Base-by-base conservation (phyloP, 257 asterid genomes). In the Ocimum tenuiflorum region DNA sequence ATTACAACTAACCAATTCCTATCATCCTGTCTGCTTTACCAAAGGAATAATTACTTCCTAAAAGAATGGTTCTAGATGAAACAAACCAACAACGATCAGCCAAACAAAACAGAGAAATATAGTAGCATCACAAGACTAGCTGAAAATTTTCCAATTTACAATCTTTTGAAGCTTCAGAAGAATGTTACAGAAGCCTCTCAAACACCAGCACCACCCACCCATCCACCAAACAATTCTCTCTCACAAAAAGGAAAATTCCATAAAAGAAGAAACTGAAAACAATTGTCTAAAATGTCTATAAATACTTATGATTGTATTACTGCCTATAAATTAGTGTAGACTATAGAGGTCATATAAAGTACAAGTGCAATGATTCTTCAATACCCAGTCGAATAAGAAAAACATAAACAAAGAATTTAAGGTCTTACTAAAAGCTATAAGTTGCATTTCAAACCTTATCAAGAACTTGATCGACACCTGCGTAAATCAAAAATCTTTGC, bases 401-500 rank as follows among this genome's bases (percentile, higher is more conserved):
- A 41, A 33, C 14, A 29, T 43, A 43, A 3, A 63, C 29, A 70
- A 36, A 31, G 48, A 14, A 63, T 17, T 11, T 29, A 60, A 9
- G 41, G 11, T 31, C 15, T 23, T 65, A 18, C 17, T 20, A 36
- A 59, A 11, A 57, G 63, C 11, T 35, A 57, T 12, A 20, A 23
- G 8, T 53, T 38, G 20, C 35, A 41, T 55, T 43, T 60, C 75
- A 64, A 23, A 94, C 97, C 96, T 88, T 88, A 45, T 63, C 75
- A 36, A 94, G 78, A 71, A 83, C 89, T 64, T 86, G 85, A 80
- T 90, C 95, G 12, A 83, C 86, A 76, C 73, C 90, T 6, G 89
- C 81, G 78, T 70, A 69, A 65, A 86, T 83, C 76, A 90, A 70
- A 33, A 69, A 70, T 45, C 79, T 78, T 68, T 78, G 85, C 29